phyloP scores from a whole-genome alignment of 129 eudicot species.

The carrot (Daucus carota) region DH1_v3.0 NC_030389.2:33459001-33459500 shows the following conservation, averaged over 20 bases:
- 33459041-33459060: neutral
- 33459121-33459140: constrained; percentile 17
- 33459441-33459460: constrained; percentile 23
- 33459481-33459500: constrained; percentile 5
- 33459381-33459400: constrained; percentile 8
- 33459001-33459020: neutral
- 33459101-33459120: constrained; percentile 39
- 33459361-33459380: neutral
- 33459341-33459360: neutral
- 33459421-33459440: constrained; percentile 27
- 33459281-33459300: constrained; percentile 29
- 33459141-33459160: constrained; percentile 61
- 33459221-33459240: constrained; percentile 40
- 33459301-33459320: neutral
- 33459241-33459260: constrained; percentile 38
- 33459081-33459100: neutral
- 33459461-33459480: constrained; percentile 14
- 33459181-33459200: constrained; percentile 48
- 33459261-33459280: constrained; percentile 23
- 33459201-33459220: constrained; percentile 25
- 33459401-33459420: constrained; percentile 15
- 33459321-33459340: neutral
- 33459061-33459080: neutral
- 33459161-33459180: constrained; percentile 79
- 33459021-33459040: neutral